A percentile compares a stretch with the other conserved stretches of the same genome.
Evolutionary conservation across 257 asterid species (phyloP).

Genomic region (Nicotiana attenuata): DNA sequence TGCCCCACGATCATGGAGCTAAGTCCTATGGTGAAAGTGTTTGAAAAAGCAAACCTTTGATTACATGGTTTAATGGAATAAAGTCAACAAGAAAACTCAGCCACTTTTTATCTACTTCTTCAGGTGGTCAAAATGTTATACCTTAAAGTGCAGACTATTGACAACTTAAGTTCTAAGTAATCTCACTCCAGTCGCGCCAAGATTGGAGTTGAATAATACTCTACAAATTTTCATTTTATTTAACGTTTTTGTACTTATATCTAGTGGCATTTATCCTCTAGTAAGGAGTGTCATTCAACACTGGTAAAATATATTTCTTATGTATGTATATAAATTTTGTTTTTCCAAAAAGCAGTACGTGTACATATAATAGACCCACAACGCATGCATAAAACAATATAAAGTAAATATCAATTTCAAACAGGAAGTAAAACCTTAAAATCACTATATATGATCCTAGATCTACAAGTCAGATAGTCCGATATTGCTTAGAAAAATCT

Average conservation of each 20-base stretch:
- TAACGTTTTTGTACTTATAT: neutral
- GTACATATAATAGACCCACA: neutral
- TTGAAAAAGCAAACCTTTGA: neutral
- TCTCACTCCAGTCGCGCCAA: conserved; percentile 11
- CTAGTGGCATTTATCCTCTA: neutral
- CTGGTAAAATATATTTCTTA: no score
- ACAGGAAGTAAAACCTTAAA: neutral
- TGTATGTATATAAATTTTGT: neutral
- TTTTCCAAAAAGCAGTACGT: neutral
- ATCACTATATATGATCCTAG: neutral
- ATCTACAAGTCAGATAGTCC: neutral
- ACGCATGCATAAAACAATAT: no score
- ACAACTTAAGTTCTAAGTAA: neutral
- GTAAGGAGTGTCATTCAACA: neutral
- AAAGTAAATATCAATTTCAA: neutral
- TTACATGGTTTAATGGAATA: neutral
- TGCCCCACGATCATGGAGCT: neutral
- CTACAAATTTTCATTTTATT: neutral
- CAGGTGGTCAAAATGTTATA: neutral
- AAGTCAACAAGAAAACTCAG: neutral
- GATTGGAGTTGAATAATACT: neutral
- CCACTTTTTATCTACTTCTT: neutral
- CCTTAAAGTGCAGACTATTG: neutral
- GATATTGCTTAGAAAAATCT: no score
- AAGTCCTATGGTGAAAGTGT: neutral